Conservation (phyloP, 192 early-diverging fungal species). For the Umbelopsis ramanniana region DNA sequence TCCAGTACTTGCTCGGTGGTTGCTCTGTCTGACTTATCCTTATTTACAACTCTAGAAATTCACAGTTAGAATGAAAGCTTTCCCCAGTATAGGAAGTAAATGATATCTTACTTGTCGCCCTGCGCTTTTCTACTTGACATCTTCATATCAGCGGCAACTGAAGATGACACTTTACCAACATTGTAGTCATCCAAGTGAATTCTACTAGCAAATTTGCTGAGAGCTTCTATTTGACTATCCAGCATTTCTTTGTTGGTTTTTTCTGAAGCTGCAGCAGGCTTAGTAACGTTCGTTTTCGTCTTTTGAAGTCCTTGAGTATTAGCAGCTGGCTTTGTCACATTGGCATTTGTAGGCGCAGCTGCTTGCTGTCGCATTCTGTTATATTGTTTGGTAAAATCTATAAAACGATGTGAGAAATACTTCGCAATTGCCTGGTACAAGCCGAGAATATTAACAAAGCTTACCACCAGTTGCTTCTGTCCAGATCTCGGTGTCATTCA, state of each 20-base stretch:
- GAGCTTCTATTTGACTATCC: constrained; percentile 58
- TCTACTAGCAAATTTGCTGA: constrained; percentile 69
- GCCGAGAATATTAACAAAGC: not conserved
- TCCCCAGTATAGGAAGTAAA: not conserved
- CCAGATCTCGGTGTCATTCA: constrained; percentile 83
- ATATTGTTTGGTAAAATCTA: constrained; percentile 95
- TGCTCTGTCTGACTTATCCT: constrained; percentile 94
- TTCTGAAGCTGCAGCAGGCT: constrained; percentile 28
- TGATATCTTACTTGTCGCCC: constrained; percentile 55
- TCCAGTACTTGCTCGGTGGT: constrained; percentile 98
- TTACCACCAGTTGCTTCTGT: constrained; percentile 74
- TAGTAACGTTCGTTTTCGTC: constrained; percentile 23
- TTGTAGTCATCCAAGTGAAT: constrained; percentile 67
- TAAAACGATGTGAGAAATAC: not conserved
- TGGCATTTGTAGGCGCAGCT: constrained; percentile 34
- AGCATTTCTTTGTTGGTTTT: constrained; percentile 46
- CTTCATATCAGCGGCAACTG: constrained; percentile 59
- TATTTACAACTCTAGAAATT: constrained; percentile 45
- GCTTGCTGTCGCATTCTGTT: constrained; percentile 80
- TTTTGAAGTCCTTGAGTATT: constrained; percentile 21
- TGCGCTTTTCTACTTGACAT: constrained; percentile 64
- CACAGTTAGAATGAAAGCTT: constrained; percentile 1
- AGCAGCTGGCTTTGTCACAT: constrained; percentile 34
- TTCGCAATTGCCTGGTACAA: not conserved
- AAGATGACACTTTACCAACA: constrained; percentile 41